Conservation (phyloP, 2,329 filamentous ascomycete genomes). For the Biscogniauxia mediterranea region DNA sequence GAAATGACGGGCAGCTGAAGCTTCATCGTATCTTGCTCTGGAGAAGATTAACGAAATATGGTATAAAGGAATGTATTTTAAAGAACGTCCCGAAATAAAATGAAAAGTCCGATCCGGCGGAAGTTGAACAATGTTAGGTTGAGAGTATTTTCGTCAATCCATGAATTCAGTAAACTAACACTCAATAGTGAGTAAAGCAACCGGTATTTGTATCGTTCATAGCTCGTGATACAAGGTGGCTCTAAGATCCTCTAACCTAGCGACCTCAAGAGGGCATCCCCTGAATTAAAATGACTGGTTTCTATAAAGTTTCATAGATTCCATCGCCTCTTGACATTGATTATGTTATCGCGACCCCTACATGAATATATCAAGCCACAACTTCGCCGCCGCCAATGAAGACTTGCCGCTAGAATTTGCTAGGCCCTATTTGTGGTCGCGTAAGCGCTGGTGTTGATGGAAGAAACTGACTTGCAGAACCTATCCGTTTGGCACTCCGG, state of each 20-base stretch:
- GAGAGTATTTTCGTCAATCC: background rate
- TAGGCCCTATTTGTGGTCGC: background rate
- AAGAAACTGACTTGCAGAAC: background rate
- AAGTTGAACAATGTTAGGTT: background rate
- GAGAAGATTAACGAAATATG: background rate
- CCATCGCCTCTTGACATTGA: background rate
- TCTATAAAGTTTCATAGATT: background rate
- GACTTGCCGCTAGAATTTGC: background rate
- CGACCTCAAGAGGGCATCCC: background rate
- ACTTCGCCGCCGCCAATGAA: background rate
- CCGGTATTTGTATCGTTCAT: background rate
- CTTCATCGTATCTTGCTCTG: background rate
- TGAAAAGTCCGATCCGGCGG: background rate
- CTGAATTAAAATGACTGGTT: background rate
- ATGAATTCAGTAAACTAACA: no score
- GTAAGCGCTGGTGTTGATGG: background rate
- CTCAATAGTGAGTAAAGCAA: background rate
- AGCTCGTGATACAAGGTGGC: background rate
- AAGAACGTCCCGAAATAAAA: background rate
- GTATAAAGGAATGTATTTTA: background rate
- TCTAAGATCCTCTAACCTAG: background rate
- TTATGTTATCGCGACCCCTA: background rate
- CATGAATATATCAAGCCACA: background rate
- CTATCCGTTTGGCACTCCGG: background rate
- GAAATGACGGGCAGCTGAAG: constrained; percentile 8